Base-by-base conservation (phyloP, 2,329 filamentous ascomycete species). In the Colletotrichum sp. region DNA sequence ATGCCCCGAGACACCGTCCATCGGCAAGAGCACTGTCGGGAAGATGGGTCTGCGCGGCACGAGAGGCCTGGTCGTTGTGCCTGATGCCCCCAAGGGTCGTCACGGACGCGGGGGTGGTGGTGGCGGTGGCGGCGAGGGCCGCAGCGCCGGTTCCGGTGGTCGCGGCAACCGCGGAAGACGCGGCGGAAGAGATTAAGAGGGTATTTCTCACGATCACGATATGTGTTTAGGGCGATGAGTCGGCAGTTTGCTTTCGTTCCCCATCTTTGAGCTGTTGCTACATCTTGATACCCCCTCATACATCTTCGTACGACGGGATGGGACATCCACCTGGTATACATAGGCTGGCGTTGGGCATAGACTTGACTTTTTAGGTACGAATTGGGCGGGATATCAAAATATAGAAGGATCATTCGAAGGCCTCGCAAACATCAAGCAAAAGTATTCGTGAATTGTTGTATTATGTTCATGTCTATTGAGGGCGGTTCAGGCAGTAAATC, bases 31-130 rank as follows among this genome's bases (percentile, higher is more conserved):
- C 52, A 87, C 84, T 0, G 85, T 91, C 7, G 83, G 86, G 10
- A 92, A 92, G 85, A 92, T 92, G 90, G 90, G 90, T 0, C 80
- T 92, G 64, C 87, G 87, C 76, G 89, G 89, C 10, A 85, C 87
- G 2, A 84, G 80, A 43, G 91, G 91, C 0, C 79, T 92, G 15
- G 84, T 84, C 6, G 80, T 88, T 18, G 84, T 88, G 13, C 85
- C 88, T 1, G 86, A 88, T 70, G 82, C 83, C 26, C 86, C 87
- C 5, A 82, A 79, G 77, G 69, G 74, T 18, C 70, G 77, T 8
- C 75, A 76, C 26, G 77, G 77, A 56, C 69, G 70, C n/a, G 75
- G 80, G 9, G 79, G 78, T 6, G 78, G 80, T 6, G 78, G 82
- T 3, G 79, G 81, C 9, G 76, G 77, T 6, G 78, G 77, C 13